Percentiles rank a stretch among this genome's conserved stretches.
phyloP scores from a whole-genome alignment of 2,329 filamentous ascomycete species.

The Aspergillus sojae region DNA sequence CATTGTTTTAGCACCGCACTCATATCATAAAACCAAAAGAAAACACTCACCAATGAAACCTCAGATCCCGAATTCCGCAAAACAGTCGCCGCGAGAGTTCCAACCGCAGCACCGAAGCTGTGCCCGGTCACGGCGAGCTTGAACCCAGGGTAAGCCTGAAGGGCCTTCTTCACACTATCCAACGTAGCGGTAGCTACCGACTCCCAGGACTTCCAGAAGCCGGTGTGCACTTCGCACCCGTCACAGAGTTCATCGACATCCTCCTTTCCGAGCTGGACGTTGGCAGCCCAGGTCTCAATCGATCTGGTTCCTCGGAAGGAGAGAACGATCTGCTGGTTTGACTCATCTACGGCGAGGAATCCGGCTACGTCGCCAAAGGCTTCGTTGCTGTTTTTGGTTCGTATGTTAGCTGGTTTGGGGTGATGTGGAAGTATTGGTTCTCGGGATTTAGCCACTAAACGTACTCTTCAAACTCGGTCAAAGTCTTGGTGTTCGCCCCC shows the following conservation, averaged over 20 bases:
- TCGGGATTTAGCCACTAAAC: conserved; percentile 10
- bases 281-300: conserved; percentile 36
- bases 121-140: conserved; percentile 53
- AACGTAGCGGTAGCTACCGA: conserved; percentile 40
- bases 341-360: conserved; percentile 50
- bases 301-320: conserved; percentile 40
- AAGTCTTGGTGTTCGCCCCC: conserved; percentile 47
- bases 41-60: conserved; percentile 46
- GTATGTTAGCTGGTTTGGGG: background rate
- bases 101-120: conserved; percentile 56
- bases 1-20: conserved; percentile 11
- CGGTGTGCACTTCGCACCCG: conserved; percentile 47
- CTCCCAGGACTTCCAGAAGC: conserved; percentile 54
- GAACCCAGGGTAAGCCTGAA: conserved; percentile 41
- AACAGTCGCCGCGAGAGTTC: conserved; percentile 49
- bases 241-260: conserved; percentile 45
- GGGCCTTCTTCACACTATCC: conserved; percentile 36
- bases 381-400: conserved; percentile 10
- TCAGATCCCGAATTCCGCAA: conserved; percentile 46
- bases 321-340: conserved; percentile 42
- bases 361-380: conserved; percentile 48
- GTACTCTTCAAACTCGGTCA: conserved; percentile 55
- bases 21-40: background rate
- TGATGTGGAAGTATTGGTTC: no score
- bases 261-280: conserved; percentile 31